A percentile compares a stretch with the other conserved stretches of the same genome.
phyloP scores from a whole-genome alignment of 2,329 filamentous ascomycete species.

The Knufia fluminis region DNA sequence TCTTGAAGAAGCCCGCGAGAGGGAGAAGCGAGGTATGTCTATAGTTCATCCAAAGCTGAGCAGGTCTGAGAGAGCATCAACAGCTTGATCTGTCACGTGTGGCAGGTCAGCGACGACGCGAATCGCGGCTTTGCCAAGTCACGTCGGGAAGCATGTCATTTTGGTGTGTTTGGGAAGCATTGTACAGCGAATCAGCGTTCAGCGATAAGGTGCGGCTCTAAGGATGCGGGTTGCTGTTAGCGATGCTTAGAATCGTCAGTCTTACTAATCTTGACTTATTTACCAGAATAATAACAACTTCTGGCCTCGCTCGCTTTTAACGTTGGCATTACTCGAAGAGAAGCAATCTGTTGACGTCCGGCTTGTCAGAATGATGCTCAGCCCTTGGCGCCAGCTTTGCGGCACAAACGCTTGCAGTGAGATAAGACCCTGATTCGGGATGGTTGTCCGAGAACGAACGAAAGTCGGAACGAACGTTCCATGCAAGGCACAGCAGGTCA shows the following conservation, averaged over 20 bases:
- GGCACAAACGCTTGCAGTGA: not conserved
- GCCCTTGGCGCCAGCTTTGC: not conserved
- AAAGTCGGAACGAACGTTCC: not conserved
- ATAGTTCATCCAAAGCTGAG: not conserved
- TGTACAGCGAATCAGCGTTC: slow-evolving; percentile 1
- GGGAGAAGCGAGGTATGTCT: slow-evolving; percentile 9
- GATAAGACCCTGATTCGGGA: not conserved
- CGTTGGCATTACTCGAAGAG: slow-evolving; percentile 8
- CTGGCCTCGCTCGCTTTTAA: not conserved
- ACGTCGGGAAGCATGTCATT: slow-evolving; percentile 5
- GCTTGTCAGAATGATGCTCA: not conserved
- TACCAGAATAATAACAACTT: not conserved
- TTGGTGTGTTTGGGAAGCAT: not conserved
- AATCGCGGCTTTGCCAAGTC: too few species aligned
- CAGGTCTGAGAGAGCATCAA: not conserved
- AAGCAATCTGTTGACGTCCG: not conserved
- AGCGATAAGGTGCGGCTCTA: slow-evolving; percentile 6
- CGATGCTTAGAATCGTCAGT: not conserved
- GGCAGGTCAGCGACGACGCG: too few species aligned
- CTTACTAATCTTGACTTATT: not conserved
- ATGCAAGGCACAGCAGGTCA: slow-evolving; percentile 2
- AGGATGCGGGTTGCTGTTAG: not conserved
- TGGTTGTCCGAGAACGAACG: not conserved
- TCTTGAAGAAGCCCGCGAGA: slow-evolving; percentile 13
- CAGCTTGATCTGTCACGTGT: slow-evolving; percentile 1